Evolutionary conservation across 441 rosid species (phyloP).

Genomic region (Codiaeum variegatum): DNA sequence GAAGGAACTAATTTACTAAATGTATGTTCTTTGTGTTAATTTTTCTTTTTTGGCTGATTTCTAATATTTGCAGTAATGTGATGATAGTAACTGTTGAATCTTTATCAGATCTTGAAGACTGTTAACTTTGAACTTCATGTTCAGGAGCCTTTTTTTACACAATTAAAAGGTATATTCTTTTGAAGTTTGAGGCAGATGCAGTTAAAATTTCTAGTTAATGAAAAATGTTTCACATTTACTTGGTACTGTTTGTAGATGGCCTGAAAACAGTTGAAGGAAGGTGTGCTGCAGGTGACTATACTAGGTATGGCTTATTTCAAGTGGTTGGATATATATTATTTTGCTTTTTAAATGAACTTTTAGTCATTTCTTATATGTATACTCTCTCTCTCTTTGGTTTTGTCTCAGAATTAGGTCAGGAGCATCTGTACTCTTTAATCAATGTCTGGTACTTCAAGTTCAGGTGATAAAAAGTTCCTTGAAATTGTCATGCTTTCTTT

Average conservation of each 20-base stretch:
- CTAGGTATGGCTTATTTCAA: constrained; percentile 29
- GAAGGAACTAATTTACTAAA: constrained; percentile 40
- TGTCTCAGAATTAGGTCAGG: constrained; percentile 45
- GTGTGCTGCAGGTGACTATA: constrained; percentile 47
- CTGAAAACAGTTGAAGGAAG: constrained; percentile 65
- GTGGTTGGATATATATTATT: background rate
- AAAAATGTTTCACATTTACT: background rate
- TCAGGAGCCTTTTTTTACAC: constrained; percentile 57
- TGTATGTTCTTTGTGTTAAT: constrained; percentile 21
- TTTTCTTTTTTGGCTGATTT: background rate
- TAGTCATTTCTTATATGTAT: background rate
- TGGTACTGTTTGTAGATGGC: constrained; percentile 47
- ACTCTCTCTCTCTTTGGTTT: constrained; percentile 4
- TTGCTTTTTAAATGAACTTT: background rate
- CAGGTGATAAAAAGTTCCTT: constrained; percentile 60
- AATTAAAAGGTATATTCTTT: constrained; percentile 40
- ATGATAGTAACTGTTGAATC: background rate
- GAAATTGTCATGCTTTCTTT: constrained; percentile 3
- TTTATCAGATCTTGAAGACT: constrained; percentile 36
- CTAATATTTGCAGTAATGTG: background rate
- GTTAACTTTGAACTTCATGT: constrained; percentile 44
- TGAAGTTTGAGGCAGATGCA: background rate
- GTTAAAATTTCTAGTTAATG: background rate
- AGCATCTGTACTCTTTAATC: constrained; percentile 46
- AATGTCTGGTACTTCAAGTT: constrained; percentile 57